Percentiles rank a stretch among this genome's conserved stretches.
Evolutionary conservation across 1,284 basidiomycete genomes (phyloP).

Genomic region (Fereydounia khargensis): DNA sequence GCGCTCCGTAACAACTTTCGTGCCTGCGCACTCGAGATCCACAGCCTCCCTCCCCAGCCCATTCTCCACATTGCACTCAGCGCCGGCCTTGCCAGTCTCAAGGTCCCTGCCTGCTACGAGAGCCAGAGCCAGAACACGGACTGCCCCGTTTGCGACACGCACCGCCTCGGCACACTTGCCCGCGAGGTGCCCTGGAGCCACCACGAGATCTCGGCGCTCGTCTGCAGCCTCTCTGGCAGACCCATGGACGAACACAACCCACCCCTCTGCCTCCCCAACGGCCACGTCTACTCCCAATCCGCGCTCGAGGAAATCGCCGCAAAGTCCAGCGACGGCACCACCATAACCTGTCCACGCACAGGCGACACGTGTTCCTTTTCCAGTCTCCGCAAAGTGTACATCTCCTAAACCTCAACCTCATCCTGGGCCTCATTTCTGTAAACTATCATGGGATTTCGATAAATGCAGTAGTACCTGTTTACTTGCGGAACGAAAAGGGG

Average conservation of each 20-base stretch:
- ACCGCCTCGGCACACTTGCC: constrained; percentile 70
- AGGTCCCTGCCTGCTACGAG: constrained; percentile 41
- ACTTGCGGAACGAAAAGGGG: constrained; percentile 9
- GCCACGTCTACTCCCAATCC: constrained; percentile 83
- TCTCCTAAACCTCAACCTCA: constrained; percentile 18
- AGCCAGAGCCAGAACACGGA: constrained; percentile 59
- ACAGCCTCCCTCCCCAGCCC: constrained; percentile 39
- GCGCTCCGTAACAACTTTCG: constrained; percentile 34
- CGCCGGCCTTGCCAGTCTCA: constrained; percentile 44
- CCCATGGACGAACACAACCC: constrained; percentile 93
- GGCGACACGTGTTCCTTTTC: constrained; percentile 67
- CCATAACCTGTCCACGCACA: constrained; percentile 78
- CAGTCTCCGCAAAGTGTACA: constrained; percentile 67
- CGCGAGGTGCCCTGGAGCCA: constrained; percentile 86
- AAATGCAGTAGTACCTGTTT: not conserved
- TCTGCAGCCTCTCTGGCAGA: constrained; percentile 82
- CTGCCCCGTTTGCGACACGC: constrained; percentile 80
- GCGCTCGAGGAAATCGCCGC: constrained; percentile 79
- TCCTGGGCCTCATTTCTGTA: not conserved
- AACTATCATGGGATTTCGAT: not conserved
- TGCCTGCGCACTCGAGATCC: constrained; percentile 32
- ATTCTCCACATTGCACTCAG: constrained; percentile 49
- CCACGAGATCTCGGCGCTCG: constrained; percentile 90
- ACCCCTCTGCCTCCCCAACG: constrained; percentile 86
- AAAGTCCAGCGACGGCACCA: constrained; percentile 65